Conservation (phyloP, 495 filamentous ascomycete species). For the Daldinia childiae region DNA sequence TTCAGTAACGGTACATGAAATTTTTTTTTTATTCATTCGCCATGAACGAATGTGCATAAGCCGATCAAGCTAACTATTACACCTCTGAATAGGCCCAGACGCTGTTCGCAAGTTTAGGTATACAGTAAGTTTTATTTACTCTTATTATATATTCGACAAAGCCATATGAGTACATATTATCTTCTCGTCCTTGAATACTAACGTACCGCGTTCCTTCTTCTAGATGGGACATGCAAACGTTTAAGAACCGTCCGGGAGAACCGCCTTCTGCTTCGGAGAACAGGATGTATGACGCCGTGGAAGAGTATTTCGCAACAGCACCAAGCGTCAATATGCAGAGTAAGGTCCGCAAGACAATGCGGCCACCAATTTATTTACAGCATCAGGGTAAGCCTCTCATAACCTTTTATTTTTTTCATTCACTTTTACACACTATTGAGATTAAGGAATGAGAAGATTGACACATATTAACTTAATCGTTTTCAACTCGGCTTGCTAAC, state of each 20-base stretch:
- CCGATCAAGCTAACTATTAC: constrained; percentile 1
- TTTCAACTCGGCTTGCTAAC: constrained; percentile 3
- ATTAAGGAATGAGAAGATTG: background rate
- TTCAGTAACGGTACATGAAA: background rate
- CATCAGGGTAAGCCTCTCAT: constrained; percentile 68
- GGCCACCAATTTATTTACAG: constrained; percentile 92
- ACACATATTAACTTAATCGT: background rate
- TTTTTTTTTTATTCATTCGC: background rate
- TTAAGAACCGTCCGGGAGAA: constrained; percentile 45
- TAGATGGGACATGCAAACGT: constrained; percentile 52
- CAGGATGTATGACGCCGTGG: constrained; percentile 70
- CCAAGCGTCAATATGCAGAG: constrained; percentile 51
- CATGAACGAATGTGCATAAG: background rate
- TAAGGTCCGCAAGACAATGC: constrained; percentile 71
- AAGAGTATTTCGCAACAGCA: constrained; percentile 72
- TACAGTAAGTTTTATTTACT: constrained; percentile 61
- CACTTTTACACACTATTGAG: background rate
- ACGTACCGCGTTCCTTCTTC: background rate
- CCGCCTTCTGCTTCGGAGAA: constrained; percentile 44
- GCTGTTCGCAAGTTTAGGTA: constrained; percentile 73
- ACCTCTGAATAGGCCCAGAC: constrained; percentile 72
- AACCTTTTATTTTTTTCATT: background rate
- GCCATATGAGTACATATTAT: background rate
- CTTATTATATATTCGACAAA: background rate
- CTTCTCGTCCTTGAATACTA: background rate